Percentiles rank a stretch among this genome's conserved stretches.
Conservation (phyloP, 2,329 filamentous ascomycete species). For the Cladosporium sp. region DNA sequence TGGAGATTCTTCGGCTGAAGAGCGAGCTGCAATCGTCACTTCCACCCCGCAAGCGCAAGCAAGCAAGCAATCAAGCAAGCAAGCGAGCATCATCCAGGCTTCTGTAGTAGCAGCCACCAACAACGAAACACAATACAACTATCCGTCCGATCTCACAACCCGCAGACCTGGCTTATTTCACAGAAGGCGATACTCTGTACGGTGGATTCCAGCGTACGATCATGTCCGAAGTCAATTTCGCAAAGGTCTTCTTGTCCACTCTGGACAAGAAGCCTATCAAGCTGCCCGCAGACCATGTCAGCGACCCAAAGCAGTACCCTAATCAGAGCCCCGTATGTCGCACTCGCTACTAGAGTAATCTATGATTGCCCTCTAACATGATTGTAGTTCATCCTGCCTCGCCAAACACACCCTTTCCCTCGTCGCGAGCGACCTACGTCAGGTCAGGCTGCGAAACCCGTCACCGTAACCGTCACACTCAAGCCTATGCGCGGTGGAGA, state of each 20-base stretch:
- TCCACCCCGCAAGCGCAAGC: not conserved
- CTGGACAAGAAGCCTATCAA: constrained; percentile 78
- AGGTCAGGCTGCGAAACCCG: constrained; percentile 48
- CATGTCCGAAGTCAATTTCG: constrained; percentile 70
- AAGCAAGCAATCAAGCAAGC: not conserved
- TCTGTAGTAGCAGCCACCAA: not conserved
- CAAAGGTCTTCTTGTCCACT: constrained; percentile 76
- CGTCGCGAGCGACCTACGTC: constrained; percentile 41
- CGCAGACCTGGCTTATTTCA: constrained; percentile 18
- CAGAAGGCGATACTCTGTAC: constrained; percentile 28
- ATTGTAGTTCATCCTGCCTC: constrained; percentile 68
- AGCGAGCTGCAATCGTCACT: constrained; percentile 9
- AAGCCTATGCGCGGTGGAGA: constrained; percentile 74
- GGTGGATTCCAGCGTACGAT: constrained; percentile 63
- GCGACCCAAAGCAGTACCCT: constrained; percentile 78
- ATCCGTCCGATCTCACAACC: not conserved
- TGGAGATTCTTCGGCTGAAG: not conserved
- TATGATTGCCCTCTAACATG: not conserved
- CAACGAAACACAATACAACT: not conserved
- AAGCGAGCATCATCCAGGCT: not conserved
- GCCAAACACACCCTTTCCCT: constrained; percentile 56
- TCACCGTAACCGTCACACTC: constrained; percentile 57
- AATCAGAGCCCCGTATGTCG: constrained; percentile 70
- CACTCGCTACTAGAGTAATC: not conserved
- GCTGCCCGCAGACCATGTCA: constrained; percentile 85